phyloP scores from a whole-genome alignment of 495 filamentous ascomycete species.

The Hypoxylon subgilvum region DNA sequence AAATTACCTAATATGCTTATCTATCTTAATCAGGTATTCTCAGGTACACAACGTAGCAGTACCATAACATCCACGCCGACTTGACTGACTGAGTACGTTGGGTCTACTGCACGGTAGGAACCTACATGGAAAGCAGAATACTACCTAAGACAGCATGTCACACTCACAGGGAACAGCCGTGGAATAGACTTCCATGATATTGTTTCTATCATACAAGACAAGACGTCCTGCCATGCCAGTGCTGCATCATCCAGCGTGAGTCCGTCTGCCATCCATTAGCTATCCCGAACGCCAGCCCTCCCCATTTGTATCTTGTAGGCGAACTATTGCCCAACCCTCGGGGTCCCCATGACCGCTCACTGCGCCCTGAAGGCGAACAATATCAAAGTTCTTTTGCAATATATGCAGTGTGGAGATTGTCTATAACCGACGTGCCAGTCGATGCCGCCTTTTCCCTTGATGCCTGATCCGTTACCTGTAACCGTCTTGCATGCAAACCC shows the following conservation, averaged over 20 bases:
- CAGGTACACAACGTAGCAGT: too few relatives aligned
- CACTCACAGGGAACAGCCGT: neutral
- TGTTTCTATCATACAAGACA: slow-evolving; percentile 31
- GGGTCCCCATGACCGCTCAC: neutral
- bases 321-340: slow-evolving; percentile 9
- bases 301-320: slow-evolving; percentile 8
- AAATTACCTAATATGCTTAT: too few relatives aligned
- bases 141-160: neutral
- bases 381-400: slow-evolving; percentile 34
- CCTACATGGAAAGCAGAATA: too few relatives aligned
- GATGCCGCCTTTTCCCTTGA: slow-evolving; percentile 30
- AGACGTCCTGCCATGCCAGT: slow-evolving; percentile 7
- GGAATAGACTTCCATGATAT: slow-evolving; percentile 30
- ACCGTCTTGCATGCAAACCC: slow-evolving; percentile 27
- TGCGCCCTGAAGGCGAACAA: slow-evolving; percentile 13
- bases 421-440: slow-evolving; percentile 40
- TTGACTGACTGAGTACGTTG: too few relatives aligned
- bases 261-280: slow-evolving; percentile 12
- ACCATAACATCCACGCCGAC: too few relatives aligned
- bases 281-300: slow-evolving; percentile 7
- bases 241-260: slow-evolving; percentile 1
- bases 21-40: too few relatives aligned
- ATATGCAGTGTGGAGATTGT: slow-evolving; percentile 47
- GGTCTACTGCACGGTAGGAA: too few relatives aligned
- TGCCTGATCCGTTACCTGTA: slow-evolving; percentile 26